Evolutionary conservation across 345 rosid genomes (phyloP).

Genomic region (Crucihimalaya himalaica): DNA sequence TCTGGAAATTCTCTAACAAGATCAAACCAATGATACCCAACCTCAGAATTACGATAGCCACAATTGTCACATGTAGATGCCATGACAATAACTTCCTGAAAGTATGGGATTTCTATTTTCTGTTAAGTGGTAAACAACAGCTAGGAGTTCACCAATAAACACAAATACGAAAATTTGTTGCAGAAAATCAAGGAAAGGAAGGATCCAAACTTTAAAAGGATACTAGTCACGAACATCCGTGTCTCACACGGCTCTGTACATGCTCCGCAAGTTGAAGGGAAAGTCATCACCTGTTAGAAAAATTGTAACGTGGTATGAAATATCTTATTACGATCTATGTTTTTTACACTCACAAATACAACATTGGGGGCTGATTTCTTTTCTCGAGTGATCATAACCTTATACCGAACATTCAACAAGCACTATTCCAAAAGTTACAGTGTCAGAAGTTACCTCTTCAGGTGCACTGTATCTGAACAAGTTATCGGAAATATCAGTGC

Average conservation of each 20-base stretch:
- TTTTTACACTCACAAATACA: neutral
- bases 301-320: conserved; percentile 1
- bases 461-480: conserved; percentile 82
- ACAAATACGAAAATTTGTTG: neutral
- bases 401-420: neutral
- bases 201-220: conserved; percentile 33
- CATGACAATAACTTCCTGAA: conserved; percentile 98
- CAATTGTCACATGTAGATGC: conserved; percentile 86
- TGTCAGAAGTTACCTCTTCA: conserved; percentile 63
- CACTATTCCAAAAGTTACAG: neutral
- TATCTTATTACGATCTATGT: neutral
- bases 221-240: conserved; percentile 55
- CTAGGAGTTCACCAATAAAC: conserved; percentile 17
- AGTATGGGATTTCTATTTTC: conserved; percentile 79
- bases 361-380: neutral
- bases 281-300: conserved; percentile 48
- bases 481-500: conserved; percentile 75
- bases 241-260: conserved; percentile 47
- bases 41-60: conserved; percentile 98
- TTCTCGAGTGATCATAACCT: neutral
- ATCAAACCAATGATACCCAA: conserved; percentile 38
- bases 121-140: conserved; percentile 50
- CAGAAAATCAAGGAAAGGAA: neutral
- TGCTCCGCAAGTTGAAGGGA: conserved; percentile 54
- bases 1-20: neutral